Evolutionary conservation across 305 asterid species (phyloP), one percentile per base, ranked within the genome.

Genomic region (Fraxinus albicans): DNA sequence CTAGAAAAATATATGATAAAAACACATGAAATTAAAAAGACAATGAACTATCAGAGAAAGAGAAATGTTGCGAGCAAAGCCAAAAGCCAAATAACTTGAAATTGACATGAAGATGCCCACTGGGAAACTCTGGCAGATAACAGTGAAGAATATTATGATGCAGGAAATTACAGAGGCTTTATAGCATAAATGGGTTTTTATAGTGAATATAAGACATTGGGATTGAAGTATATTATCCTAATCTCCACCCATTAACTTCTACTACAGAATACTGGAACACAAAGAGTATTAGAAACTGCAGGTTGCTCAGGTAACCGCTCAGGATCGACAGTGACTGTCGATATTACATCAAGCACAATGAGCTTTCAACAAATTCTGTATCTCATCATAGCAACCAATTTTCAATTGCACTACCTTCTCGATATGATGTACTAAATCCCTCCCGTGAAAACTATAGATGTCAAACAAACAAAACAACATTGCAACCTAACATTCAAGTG

Each of bases 241-340:
- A 15, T 13, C 8, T 53, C 4, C 21, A 60, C 21, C 31, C 70
- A 60, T 2, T 53, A 53, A 60, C 70, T 60, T 19, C 70, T 3
- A 58, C 69, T 58, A 60, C 13, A 60, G 1, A 21, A 60, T 60
- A 60, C 9, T 19, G 70, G 70, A 60, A 60, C 70, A 60, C 29
- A 7, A 19, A 60, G 12, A 60, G 8, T 60, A 12, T 60, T 60
- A 60, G 4, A 60, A 60, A 60, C 12, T 60, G 27, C 3, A 29
- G 85, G 89, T 86, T 88, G 93, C 92, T 90, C 95, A 91, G 95
- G 87, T 90, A 91, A 90, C 92, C 90, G 91, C 93, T 90, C 93
- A 91, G 93, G 63, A 83, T 84, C 88, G 87, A 90, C 92, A 83
- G 12, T 77, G 27, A 60, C 19, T 55, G 89, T 72, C 90, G 75